Percentiles rank a stretch among this genome's conserved stretches.
Conservation (phyloP, 768 basidiomycete genomes). For the Xerocomellus dryophilus region DNA sequence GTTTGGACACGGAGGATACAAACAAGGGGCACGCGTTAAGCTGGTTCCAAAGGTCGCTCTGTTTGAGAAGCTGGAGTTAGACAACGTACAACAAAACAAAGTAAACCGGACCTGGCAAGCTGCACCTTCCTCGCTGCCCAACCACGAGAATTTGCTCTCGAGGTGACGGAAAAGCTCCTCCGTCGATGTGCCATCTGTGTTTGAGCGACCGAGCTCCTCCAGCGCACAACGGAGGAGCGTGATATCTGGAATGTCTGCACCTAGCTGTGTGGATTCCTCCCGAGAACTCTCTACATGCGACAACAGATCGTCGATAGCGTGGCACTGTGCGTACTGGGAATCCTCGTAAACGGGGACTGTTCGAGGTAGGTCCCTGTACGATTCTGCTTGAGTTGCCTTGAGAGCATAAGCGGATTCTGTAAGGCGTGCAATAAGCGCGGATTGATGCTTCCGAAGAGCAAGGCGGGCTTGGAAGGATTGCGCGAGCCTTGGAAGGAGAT, state of each 20-base stretch:
- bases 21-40: constrained; percentile 52
- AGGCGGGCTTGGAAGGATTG: constrained; percentile 58
- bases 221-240: constrained; percentile 66
- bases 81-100: not conserved
- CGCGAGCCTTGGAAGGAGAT: constrained; percentile 64
- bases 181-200: constrained; percentile 44
- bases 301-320: constrained; percentile 42
- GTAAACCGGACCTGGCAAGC: constrained; percentile 48
- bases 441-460: constrained; percentile 60
- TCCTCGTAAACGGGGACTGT: constrained; percentile 51
- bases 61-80: constrained; percentile 9
- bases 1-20: constrained; percentile 31
- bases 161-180: constrained; percentile 59
- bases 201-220: constrained; percentile 42
- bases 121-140: constrained; percentile 49
- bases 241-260: constrained; percentile 41
- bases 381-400: constrained; percentile 53
- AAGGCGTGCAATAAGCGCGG: constrained; percentile 51
- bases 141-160: constrained; percentile 57
- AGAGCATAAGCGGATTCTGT: constrained; percentile 53
- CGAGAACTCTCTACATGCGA: constrained; percentile 8
- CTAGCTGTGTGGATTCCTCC: constrained; percentile 14
- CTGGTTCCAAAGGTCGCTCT: constrained; percentile 59
- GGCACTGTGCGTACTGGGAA: constrained; percentile 41
- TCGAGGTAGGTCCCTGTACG: constrained; percentile 56